phyloP scores from a whole-genome alignment of 495 filamentous ascomycete species.

The Daldinia loculata region DNA sequence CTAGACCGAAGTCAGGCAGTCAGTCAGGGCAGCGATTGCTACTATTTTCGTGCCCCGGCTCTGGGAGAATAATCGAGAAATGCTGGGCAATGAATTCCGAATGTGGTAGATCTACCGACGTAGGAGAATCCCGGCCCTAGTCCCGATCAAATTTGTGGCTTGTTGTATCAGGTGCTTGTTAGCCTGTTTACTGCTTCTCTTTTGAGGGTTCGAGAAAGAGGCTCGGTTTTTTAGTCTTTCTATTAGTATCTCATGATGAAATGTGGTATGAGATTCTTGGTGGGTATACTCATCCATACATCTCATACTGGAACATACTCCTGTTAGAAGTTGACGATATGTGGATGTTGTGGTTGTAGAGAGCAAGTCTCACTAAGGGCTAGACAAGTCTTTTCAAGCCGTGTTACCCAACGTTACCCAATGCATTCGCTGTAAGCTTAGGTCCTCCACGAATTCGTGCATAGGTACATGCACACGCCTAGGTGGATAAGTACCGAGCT shows the following conservation, averaged over 20 bases:
- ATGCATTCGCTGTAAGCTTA: not conserved
- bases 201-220: slow-evolving; percentile 3
- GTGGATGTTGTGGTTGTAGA: not conserved
- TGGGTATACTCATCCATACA: not conserved
- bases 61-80: slow-evolving; percentile 10
- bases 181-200: not conserved
- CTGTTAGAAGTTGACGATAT: slow-evolving; percentile 9
- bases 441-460: slow-evolving; percentile 2
- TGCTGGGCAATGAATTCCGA: slow-evolving; percentile 28
- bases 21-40: slow-evolving; percentile 12
- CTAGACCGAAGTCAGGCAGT: slow-evolving; percentile 9
- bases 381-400: slow-evolving; percentile 24
- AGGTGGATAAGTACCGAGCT: slow-evolving; percentile 4
- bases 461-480: not conserved
- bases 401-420: slow-evolving; percentile 20
- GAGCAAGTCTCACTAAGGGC: not conserved
- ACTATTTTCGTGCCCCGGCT: slow-evolving; percentile 33
- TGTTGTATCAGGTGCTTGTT: slow-evolving; percentile 33
- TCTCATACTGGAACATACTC: not conserved
- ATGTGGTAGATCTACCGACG: slow-evolving; percentile 38
- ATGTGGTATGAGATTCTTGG: not conserved
- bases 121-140: slow-evolving; percentile 37
- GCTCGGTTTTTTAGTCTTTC: not conserved
- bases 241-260: slow-evolving; percentile 4
- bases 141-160: slow-evolving; percentile 22